Evolutionary conservation across 2,329 filamentous ascomycete genomes (phyloP), one percentile per base, ranked within the genome.

Genomic region (Beauveria caledonica): DNA sequence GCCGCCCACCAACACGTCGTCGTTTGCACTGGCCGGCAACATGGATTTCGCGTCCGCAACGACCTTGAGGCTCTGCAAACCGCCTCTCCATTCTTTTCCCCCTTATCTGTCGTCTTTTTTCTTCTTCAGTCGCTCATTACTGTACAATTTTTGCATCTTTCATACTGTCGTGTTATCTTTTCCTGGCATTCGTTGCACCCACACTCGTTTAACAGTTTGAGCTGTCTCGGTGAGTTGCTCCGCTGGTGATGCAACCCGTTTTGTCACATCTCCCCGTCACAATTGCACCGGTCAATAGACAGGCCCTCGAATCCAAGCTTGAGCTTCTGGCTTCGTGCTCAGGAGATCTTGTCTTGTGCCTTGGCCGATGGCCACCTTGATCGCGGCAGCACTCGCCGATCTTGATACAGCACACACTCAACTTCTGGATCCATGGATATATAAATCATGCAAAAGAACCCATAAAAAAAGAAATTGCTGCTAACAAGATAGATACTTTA

Each of bases 141-240:
- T 46, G 11, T 40, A 33, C 42, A 39, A 8, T 27, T 40, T 42
- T 29, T 25, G 17, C 45, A 21, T 29, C 33, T 40, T 58, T 50
- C 33, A 6, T 5, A 3, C 27, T 39, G 10, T 36, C 17, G 13
- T 27, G 13, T 19, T 27, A 50, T 40, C 17, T 40, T 49, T 25
- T 17, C 19, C 15, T 57, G 5, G 17, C 52, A 33, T 9, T 33
- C 23, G 23, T 57, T 36, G n/a, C 29, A n/a, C 21, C 29, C 27
- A 40, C 29, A 21, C 19, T 57, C 45, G 33, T 21, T 40, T 58
- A 42, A 57, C 45, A 42, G 44, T 49, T 49, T 49, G 44, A 39
- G 44, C 54, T 45, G n/a, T 58, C 45, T 49, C 42, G 44, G 56
- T 58, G 15, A 33, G 56, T 25, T 19, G 42, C 53, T 56, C 25